A percentile compares a stretch with the other conserved stretches of the same genome.
These are phyloP conservation scores for Diplodia mutila DNA, from an alignment of 2,329 filamentous ascomycete species.

Conservation along the genomic window DNA sequence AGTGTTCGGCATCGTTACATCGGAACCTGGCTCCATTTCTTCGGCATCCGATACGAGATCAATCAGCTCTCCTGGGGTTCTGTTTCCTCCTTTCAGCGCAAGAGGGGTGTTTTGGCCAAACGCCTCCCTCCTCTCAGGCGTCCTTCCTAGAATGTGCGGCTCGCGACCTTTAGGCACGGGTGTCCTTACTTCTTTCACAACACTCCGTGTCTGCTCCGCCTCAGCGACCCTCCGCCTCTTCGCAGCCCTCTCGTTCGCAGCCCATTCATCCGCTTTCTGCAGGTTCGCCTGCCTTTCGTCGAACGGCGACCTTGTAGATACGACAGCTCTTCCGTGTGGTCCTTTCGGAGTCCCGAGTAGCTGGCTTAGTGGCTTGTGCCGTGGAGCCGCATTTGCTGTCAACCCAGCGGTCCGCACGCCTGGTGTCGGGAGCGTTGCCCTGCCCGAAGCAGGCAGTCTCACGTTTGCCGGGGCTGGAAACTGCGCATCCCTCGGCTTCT, in stretches of 20 bases:
- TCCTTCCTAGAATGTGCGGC: background rate
- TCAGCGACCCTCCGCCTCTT: slow-evolving; percentile 45
- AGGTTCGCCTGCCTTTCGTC: slow-evolving; percentile 52
- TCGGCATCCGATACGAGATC: slow-evolving; percentile 23
- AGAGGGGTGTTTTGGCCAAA: background rate
- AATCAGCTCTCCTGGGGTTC: background rate
- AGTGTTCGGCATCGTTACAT: slow-evolving; percentile 21
- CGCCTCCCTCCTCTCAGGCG: background rate
- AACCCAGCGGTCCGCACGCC: slow-evolving; percentile 7
- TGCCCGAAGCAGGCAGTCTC: slow-evolving; percentile 47
- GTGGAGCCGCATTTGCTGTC: slow-evolving; percentile 37
- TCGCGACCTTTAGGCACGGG: background rate
- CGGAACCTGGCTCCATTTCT: slow-evolving; percentile 1
- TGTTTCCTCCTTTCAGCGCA: background rate
- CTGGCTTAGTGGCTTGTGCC: slow-evolving; percentile 64
- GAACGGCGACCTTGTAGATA: slow-evolving; percentile 66
- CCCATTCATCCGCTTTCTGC: slow-evolving; percentile 35
- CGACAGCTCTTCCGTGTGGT: slow-evolving; percentile 62
- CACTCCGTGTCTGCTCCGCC: slow-evolving; percentile 29
- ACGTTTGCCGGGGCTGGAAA: slow-evolving; percentile 21
- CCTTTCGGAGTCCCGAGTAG: slow-evolving; percentile 68
- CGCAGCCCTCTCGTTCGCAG: slow-evolving; percentile 37
- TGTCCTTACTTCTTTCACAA: slow-evolving; percentile 29
- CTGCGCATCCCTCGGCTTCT: slow-evolving; percentile 55
- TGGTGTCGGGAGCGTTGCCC: slow-evolving; percentile 47